These are phyloP conservation scores for Leptomonas pyrrhocoris DNA, from an alignment of 208 protist genomes.

Conservation along the genomic window DNA sequence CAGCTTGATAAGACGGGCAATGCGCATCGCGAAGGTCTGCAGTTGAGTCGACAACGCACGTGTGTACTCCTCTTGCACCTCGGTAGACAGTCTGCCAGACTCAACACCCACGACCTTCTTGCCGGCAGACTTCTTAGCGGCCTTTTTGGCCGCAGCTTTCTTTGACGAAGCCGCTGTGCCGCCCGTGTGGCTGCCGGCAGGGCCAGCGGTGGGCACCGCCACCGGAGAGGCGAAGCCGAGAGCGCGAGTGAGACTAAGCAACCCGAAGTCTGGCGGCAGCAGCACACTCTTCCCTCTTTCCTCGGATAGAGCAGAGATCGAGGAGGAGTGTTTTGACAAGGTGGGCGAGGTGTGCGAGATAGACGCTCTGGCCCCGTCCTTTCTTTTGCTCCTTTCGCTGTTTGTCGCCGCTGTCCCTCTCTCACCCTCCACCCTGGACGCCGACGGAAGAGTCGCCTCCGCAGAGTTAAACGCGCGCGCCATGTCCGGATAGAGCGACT, in stretches of 20 bases:
- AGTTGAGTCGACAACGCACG: slow-evolving; percentile 12
- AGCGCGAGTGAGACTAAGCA: slow-evolving; percentile 25
- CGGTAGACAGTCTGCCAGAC: neutral
- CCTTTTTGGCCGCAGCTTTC: slow-evolving; percentile 10
- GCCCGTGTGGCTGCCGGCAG: neutral
- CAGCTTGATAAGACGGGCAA: neutral
- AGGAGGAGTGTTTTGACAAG: slow-evolving; percentile 1
- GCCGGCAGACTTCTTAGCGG: slow-evolving; percentile 1
- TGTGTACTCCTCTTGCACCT: slow-evolving; percentile 20
- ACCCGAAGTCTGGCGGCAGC: slow-evolving; percentile 23
- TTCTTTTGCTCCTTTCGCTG: neutral
- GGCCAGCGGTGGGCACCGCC: neutral
- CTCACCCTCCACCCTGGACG: neutral
- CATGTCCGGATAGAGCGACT: slow-evolving; percentile 22
- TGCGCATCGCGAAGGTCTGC: slow-evolving; percentile 16
- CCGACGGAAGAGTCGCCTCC: neutral
- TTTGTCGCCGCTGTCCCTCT: neutral
- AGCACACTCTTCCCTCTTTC: neutral
- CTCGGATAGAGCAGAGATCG: neutral
- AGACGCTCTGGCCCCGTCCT: too few species aligned
- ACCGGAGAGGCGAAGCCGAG: slow-evolving; percentile 26
- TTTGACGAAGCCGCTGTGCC: neutral
- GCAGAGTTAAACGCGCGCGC: neutral
- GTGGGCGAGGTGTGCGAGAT: neutral
- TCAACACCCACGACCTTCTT: slow-evolving; percentile 1